Percentiles rank a stretch among this genome's conserved stretches.
phyloP scores from a whole-genome alignment of 176 grass and related monocot genomes.

The Olyra latifolia region DNA sequence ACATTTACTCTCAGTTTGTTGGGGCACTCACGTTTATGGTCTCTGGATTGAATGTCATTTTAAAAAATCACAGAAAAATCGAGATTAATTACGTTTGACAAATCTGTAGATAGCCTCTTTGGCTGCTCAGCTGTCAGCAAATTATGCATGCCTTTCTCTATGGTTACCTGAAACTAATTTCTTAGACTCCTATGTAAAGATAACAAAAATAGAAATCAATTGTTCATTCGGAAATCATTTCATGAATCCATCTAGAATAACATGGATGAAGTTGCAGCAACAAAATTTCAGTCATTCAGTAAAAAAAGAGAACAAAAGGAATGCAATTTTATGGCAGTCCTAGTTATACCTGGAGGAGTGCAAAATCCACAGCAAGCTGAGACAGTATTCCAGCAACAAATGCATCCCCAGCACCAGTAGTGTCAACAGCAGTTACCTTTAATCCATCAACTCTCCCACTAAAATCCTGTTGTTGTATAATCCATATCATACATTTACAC shows the following conservation, averaged over 20 bases:
- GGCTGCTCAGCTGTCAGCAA: neutral
- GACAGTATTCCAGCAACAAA: slow-evolving; percentile 92
- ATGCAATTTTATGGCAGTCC: neutral
- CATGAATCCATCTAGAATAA: slow-evolving; percentile 4
- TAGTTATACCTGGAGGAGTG: slow-evolving; percentile 72
- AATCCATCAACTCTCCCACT: slow-evolving; percentile 83
- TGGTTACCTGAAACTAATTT: neutral
- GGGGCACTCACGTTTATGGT: neutral
- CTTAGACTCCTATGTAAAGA: neutral
- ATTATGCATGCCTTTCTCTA: neutral
- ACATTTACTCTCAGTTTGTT: neutral
- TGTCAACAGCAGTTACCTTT: slow-evolving; percentile 73
- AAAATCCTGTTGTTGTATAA: slow-evolving; percentile 66
- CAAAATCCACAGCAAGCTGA: slow-evolving; percentile 61
- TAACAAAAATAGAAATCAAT: neutral
- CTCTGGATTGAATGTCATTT: neutral
- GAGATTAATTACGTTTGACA: neutral
- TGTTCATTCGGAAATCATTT: slow-evolving; percentile 23
- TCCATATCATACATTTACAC: slow-evolving; percentile 8
- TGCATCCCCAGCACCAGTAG: slow-evolving; percentile 98
- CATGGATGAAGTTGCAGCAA: neutral
- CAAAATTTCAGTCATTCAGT: neutral
- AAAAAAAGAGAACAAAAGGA: slow-evolving; percentile 16
- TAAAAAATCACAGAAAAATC: neutral
- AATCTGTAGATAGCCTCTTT: neutral